Conservation (phyloP, 345 rosid species). For the Noccaea caerulescens region DNA sequence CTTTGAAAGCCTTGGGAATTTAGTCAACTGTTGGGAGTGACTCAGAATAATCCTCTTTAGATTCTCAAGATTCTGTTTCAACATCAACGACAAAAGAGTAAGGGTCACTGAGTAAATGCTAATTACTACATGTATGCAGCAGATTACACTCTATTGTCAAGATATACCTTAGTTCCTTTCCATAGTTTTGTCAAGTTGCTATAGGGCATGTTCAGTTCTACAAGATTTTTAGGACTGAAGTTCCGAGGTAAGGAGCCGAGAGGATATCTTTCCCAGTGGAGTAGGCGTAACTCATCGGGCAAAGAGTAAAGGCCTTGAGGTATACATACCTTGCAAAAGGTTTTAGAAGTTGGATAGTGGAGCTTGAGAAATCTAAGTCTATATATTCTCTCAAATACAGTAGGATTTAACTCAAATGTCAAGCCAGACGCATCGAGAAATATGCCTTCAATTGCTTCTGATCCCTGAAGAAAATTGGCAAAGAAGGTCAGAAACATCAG, state of each 20-base stretch:
- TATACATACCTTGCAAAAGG: neutral
- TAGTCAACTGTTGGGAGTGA: conserved; percentile 13
- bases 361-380: conserved; percentile 38
- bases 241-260: conserved; percentile 35
- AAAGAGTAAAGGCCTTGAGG: conserved; percentile 15
- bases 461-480: conserved; percentile 33
- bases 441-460: conserved; percentile 40
- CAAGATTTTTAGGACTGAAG: conserved; percentile 33
- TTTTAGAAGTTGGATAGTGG: neutral
- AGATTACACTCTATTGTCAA: neutral
- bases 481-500: neutral
- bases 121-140: neutral
- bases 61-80: conserved; percentile 26
- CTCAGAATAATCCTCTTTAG: conserved; percentile 23
- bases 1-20: conserved; percentile 22
- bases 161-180: conserved; percentile 35
- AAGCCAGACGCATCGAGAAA: conserved; percentile 28
- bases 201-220: conserved; percentile 31
- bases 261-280: conserved; percentile 40
- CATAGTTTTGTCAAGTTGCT: conserved; percentile 34
- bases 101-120: neutral
- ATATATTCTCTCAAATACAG: conserved; percentile 34
- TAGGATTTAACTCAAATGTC: conserved; percentile 20
- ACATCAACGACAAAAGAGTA: too few species aligned
- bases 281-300: conserved; percentile 35